Evolutionary conservation across 2,329 filamentous ascomycete species (phyloP), one percentile per base, ranked within the genome.

Genomic region (Fusarium miscanthi): DNA sequence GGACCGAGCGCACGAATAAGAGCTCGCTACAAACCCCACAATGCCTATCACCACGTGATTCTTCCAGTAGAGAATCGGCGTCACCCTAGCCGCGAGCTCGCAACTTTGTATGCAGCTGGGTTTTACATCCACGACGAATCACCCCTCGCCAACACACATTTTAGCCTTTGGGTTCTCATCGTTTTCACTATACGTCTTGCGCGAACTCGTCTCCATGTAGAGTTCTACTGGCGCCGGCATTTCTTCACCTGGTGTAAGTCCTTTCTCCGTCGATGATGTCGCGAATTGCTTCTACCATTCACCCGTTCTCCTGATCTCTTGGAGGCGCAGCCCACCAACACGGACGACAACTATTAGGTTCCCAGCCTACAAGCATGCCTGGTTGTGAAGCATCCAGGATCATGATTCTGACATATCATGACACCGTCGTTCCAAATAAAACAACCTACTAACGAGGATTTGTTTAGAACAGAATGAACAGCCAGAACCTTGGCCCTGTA

Each of bases 401-500:
- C 25, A 45, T 40, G 17, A 31, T 23, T 30, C 16, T 49, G 23
- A 48, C n/a, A 42, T 27, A 30, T 23, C 27, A 58, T 8, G 19
- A 48, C 59, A 48, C 46, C 19, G 30, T 3, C 27, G 65, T 63
- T 54, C 13, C 43, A 21, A 62, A 33, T 33, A 35, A 51, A 72
- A 52, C 31, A 43, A 45, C 38, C 40, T 58, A 53, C 74, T 77
- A 49, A 77, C 49, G 27, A 46, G 53, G 37, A 16, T 56, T 49
- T 46, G 40, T 63, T 57, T 51, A 78, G 76, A 78, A 73, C 74
- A 78, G 72, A 70, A 87, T 87, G 85, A 87, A 87, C 76, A 85
- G 79, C 79, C 83, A 85, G 72, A 82, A 81, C 66, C 79, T 83
- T 76, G 79, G 80, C 78, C 80, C 78, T 72, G 75, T 79, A 78